Conservation (phyloP, 2,329 filamentous ascomycete species). For the Clathrospora elynae region DNA sequence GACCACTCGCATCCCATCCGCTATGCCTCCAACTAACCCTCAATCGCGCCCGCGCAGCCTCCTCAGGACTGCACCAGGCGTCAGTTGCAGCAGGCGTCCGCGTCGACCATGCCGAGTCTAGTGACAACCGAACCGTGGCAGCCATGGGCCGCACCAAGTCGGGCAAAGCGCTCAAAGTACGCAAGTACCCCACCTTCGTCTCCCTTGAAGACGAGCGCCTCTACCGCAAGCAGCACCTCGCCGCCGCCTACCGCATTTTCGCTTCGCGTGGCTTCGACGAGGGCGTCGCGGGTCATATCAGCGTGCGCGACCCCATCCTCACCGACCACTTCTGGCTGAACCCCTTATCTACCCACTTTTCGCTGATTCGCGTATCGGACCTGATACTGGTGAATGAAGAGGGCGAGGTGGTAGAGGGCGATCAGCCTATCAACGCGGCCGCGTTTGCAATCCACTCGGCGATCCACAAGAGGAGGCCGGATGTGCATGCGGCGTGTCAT, state of each 20-base stretch:
- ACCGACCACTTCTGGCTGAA: conserved; percentile 50
- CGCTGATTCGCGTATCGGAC: conserved; percentile 49
- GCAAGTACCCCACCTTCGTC: conserved; percentile 51
- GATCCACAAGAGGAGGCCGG: conserved; percentile 45
- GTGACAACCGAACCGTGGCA: conserved; percentile 51
- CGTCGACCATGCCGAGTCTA: conserved; percentile 44
- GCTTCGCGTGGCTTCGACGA: conserved; percentile 49
- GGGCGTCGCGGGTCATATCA: conserved; percentile 55
- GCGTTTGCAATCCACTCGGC: conserved; percentile 56
- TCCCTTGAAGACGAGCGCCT: conserved; percentile 49
- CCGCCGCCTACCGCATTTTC: conserved; percentile 52
- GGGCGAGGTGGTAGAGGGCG: conserved; percentile 49
- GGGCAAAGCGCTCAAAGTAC: conserved; percentile 54
- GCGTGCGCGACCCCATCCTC: conserved; percentile 45
- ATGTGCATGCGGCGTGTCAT: conserved; percentile 52
- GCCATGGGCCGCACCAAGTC: conserved; percentile 55
- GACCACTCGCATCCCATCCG: neutral
- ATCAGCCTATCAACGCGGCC: conserved; percentile 53
- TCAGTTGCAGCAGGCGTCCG: conserved; percentile 24
- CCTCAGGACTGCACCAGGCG: conserved; percentile 20
- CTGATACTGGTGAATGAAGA: conserved; percentile 53
- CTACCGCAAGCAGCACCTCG: conserved; percentile 55
- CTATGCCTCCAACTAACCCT: neutral
- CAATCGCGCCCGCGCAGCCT: conserved; percentile 18
- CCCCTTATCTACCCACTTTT: conserved; percentile 54